Conservation (phyloP, 306 rosid genomes). For the Hippophae gyantsensis region DNA sequence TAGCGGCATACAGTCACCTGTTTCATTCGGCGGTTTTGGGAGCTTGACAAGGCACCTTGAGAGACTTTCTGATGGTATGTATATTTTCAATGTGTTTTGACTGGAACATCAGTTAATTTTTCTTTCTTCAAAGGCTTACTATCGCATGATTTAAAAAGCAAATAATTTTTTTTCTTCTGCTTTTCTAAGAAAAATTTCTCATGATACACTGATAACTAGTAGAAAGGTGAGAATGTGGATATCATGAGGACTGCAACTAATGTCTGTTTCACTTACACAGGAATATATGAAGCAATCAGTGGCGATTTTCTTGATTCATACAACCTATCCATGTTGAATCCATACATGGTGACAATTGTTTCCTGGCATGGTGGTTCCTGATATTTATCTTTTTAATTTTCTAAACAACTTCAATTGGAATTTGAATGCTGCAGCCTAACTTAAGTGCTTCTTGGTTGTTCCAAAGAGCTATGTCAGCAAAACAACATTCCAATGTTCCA, state of each 20-base stretch:
- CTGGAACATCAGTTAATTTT: neutral
- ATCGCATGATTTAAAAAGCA: neutral
- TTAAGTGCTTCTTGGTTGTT: slow-evolving; percentile 94
- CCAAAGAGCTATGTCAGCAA: slow-evolving; percentile 98
- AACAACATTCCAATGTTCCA: slow-evolving; percentile 51
- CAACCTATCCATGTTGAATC: slow-evolving; percentile 76
- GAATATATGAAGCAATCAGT: slow-evolving; percentile 70
- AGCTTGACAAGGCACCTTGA: slow-evolving; percentile 91
- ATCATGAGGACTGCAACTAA: slow-evolving; percentile 5
- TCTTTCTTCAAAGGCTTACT: neutral
- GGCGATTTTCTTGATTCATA: slow-evolving; percentile 64
- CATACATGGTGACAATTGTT: slow-evolving; percentile 56
- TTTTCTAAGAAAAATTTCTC: too few species aligned
- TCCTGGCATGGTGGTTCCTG: slow-evolving; percentile 5
- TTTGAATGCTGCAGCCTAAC: slow-evolving; percentile 60
- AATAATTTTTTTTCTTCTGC: neutral
- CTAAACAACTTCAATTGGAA: slow-evolving; percentile 14
- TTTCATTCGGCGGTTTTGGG: slow-evolving; percentile 91
- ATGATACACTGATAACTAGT: slow-evolving; percentile 2
- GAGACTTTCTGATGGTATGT: slow-evolving; percentile 62
- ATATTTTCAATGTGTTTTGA: neutral
- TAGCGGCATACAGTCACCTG: slow-evolving; percentile 93
- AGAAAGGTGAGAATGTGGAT: slow-evolving; percentile 2
- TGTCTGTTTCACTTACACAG: slow-evolving; percentile 30
- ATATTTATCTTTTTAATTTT: neutral